phyloP scores from a whole-genome alignment of 805 yeast species.

The Metschnikowia kunwiensis region DNA sequence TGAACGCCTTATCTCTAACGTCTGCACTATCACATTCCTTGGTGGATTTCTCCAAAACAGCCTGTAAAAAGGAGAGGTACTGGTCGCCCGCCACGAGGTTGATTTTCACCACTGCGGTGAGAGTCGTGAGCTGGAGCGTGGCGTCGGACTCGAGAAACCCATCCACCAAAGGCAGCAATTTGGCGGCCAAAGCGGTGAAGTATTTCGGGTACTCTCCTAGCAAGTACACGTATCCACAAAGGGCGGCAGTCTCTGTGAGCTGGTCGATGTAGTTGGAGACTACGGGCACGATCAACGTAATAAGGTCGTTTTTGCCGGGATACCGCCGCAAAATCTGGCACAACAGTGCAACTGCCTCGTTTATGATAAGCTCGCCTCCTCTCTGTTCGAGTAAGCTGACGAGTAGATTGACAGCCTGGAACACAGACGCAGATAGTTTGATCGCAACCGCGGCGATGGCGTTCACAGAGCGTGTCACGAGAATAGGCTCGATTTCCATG shows the following conservation, averaged over 20 bases:
- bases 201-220: conserved; percentile 67
- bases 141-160: conserved; percentile 60
- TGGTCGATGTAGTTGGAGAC: conserved; percentile 48
- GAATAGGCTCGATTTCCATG: conserved; percentile 79
- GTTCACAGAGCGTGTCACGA: conserved; percentile 62
- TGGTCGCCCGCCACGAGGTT: conserved; percentile 25
- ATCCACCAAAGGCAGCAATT: conserved; percentile 45
- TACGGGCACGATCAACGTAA: conserved; percentile 54
- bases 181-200: conserved; percentile 50
- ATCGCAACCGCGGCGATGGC: conserved; percentile 74
- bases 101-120: conserved; percentile 63
- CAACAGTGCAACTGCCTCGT: conserved; percentile 59
- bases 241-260: conserved; percentile 48
- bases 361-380: conserved; percentile 56
- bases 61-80: conserved; percentile 49
- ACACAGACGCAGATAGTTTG: conserved; percentile 50
- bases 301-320: conserved; percentile 48
- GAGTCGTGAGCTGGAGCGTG: conserved; percentile 53
- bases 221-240: conserved; percentile 64
- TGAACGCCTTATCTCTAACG: conserved; percentile 74
- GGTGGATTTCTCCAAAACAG: conserved; percentile 59
- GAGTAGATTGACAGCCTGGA: conserved; percentile 59
- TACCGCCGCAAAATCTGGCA: conserved; percentile 67
- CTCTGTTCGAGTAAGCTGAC: conserved; percentile 59
- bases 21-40: conserved; percentile 68